phyloP scores from a whole-genome alignment of 768 basidiomycete species.

The Amanita inopinata region DNA sequence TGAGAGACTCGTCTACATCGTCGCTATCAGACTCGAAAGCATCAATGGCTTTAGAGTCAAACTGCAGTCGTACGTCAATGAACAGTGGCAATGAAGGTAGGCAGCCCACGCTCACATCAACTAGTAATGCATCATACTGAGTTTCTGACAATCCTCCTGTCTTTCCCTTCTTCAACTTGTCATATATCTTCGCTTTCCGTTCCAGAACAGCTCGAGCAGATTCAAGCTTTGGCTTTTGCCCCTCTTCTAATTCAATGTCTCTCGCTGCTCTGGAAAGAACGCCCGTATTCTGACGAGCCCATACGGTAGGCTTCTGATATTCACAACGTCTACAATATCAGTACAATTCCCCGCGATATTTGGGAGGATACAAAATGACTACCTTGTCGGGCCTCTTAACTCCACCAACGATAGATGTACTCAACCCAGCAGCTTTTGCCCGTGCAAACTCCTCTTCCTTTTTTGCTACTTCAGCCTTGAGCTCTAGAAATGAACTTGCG shows the following conservation, averaged over 20 bases:
- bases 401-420: slow-evolving; percentile 45
- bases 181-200: slow-evolving; percentile 73
- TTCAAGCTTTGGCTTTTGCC: slow-evolving; percentile 64
- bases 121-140: slow-evolving; percentile 62
- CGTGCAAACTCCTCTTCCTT: slow-evolving; percentile 49
- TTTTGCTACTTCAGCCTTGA: slow-evolving; percentile 64
- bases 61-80: slow-evolving; percentile 31
- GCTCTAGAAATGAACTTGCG: slow-evolving; percentile 71
- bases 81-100: background rate
- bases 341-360: background rate
- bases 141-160: slow-evolving; percentile 67
- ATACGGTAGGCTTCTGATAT: slow-evolving; percentile 63
- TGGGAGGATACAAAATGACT: slow-evolving; percentile 8
- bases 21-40: slow-evolving; percentile 65
- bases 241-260: slow-evolving; percentile 62
- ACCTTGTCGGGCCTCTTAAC: slow-evolving; percentile 68
- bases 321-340: slow-evolving; percentile 7
- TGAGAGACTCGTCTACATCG: slow-evolving; percentile 70
- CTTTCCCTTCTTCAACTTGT: slow-evolving; percentile 69
- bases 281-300: slow-evolving; percentile 71
- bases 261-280: slow-evolving; percentile 51
- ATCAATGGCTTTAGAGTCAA: slow-evolving; percentile 45
- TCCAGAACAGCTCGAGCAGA: slow-evolving; percentile 62
- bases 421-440: slow-evolving; percentile 49
- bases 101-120: slow-evolving; percentile 51